Conservation (phyloP, 2,329 filamentous ascomycete genomes). For the Colletotrichum kahawae region DNA sequence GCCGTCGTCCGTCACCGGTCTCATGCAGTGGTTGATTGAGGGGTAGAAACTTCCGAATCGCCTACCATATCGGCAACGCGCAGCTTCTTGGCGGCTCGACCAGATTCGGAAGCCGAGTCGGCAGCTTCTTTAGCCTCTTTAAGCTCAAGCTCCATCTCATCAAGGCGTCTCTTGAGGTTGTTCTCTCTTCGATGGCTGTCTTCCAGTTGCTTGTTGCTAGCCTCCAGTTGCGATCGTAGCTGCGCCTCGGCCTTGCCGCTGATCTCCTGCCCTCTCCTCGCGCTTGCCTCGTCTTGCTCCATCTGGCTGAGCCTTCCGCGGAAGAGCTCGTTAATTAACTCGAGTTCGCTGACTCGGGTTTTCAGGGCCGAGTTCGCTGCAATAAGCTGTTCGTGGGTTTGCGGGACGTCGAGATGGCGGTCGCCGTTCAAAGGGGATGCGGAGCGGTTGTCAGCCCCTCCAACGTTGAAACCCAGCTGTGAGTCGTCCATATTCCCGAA, state of each 20-base stretch:
- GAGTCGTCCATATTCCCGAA: slow-evolving; percentile 81
- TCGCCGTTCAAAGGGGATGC: slow-evolving; percentile 59
- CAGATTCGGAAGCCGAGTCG: slow-evolving; percentile 9
- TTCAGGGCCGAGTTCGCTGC: slow-evolving; percentile 87
- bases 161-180: slow-evolving; percentile 80
- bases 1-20: not conserved
- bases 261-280: slow-evolving; percentile 65
- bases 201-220: slow-evolving; percentile 64
- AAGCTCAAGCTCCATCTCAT: slow-evolving; percentile 73
- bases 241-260: slow-evolving; percentile 60
- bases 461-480: slow-evolving; percentile 61
- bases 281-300: slow-evolving; percentile 75
- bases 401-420: slow-evolving; percentile 71
- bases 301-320: slow-evolving; percentile 78
- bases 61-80: slow-evolving; percentile 4
- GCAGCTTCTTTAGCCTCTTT: slow-evolving; percentile 31
- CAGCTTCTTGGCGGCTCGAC: slow-evolving; percentile 18
- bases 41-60: slow-evolving; percentile 19
- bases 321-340: slow-evolving; percentile 90
- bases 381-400: slow-evolving; percentile 80
- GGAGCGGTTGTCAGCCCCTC: slow-evolving; percentile 54
- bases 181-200: slow-evolving; percentile 81
- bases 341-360: slow-evolving; percentile 92
- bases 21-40: slow-evolving; percentile 12
- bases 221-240: slow-evolving; percentile 61